Evolutionary conservation across 495 filamentous ascomycete genomes (phyloP).

Genomic region (Staphylotrichum tortipilum): DNA sequence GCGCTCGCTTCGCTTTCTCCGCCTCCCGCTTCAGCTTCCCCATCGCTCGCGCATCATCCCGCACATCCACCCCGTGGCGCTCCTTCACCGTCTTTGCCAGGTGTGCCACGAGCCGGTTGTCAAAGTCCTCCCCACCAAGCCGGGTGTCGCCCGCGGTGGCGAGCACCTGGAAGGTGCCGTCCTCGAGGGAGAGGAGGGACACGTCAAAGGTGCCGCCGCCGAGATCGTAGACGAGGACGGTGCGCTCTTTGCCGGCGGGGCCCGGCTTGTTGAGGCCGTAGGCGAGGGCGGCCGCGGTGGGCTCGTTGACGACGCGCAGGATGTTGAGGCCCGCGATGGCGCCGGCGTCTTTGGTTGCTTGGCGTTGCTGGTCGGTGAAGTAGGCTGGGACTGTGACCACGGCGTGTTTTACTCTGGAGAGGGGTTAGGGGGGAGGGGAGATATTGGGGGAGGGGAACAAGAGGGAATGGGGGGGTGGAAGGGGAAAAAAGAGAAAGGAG

Average conservation of each 20-base stretch:
- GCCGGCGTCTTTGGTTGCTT: conserved; percentile 92
- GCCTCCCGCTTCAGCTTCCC: conserved; percentile 96
- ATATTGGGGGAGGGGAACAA: too few relatives aligned
- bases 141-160: conserved; percentile 95
- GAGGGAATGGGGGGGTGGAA: neutral
- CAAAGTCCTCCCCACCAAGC: conserved; percentile 96
- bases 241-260: conserved; percentile 58
- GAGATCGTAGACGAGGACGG: conserved; percentile 89
- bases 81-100: conserved; percentile 79
- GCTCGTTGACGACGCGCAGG: conserved; percentile 88
- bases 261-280: conserved; percentile 64
- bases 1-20: conserved; percentile 95
- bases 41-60: conserved; percentile 89
- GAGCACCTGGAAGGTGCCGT: conserved; percentile 88
- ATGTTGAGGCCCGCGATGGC: conserved; percentile 86
- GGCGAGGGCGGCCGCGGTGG: conserved; percentile 74
- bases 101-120: conserved; percentile 87
- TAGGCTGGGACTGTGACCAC: conserved; percentile 93
- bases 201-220: conserved; percentile 99
- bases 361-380: conserved; percentile 94
- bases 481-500: neutral
- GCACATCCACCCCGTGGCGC: conserved; percentile 67
- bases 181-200: conserved; percentile 83
- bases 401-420: conserved; percentile 74
- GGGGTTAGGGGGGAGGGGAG: too few relatives aligned